Conservation (phyloP, 1,139 yeast genomes). For the Eremothecium cymbalariae region DNA sequence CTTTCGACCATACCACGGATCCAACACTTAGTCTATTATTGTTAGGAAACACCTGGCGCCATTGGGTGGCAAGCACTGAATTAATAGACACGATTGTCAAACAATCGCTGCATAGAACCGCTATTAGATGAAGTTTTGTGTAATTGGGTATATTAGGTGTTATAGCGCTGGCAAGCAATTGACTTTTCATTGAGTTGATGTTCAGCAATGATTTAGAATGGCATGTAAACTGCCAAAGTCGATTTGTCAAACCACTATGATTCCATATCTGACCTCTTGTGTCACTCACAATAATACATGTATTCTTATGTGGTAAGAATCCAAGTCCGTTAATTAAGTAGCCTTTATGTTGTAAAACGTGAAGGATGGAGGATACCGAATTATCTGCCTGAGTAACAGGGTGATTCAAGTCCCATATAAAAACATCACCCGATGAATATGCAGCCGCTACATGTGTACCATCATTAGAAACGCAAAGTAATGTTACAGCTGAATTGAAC, state of each 20-base stretch:
- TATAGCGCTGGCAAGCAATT: conserved; percentile 14
- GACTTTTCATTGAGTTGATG: conserved; percentile 11
- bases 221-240: conserved; percentile 44
- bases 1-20: conserved; percentile 45
- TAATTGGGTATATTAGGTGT: conserved; percentile 43
- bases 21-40: conserved; percentile 41
- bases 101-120: conserved; percentile 48
- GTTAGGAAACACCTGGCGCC: conserved; percentile 11
- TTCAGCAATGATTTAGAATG: conserved; percentile 18
- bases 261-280: conserved; percentile 48
- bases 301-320: conserved; percentile 50
- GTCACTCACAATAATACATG: conserved; percentile 54
- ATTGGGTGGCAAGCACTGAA: conserved; percentile 27
- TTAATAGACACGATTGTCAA: conserved; percentile 45
- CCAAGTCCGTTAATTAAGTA: conserved; percentile 38
- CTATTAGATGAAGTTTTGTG: conserved; percentile 37
- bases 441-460: conserved; percentile 44
- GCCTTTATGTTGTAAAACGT: conserved; percentile 22
- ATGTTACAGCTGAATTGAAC: conserved; percentile 34
- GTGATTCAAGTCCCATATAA: conserved; percentile 39
- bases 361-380: conserved; percentile 20
- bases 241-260: conserved; percentile 51
- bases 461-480: conserved; percentile 44
- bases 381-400: conserved; percentile 8
- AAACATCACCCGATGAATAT: conserved; percentile 39